Evolutionary conservation across 2,329 filamentous ascomycete genomes (phyloP).

Genomic region (Fusarium brevicatenulatum): DNA sequence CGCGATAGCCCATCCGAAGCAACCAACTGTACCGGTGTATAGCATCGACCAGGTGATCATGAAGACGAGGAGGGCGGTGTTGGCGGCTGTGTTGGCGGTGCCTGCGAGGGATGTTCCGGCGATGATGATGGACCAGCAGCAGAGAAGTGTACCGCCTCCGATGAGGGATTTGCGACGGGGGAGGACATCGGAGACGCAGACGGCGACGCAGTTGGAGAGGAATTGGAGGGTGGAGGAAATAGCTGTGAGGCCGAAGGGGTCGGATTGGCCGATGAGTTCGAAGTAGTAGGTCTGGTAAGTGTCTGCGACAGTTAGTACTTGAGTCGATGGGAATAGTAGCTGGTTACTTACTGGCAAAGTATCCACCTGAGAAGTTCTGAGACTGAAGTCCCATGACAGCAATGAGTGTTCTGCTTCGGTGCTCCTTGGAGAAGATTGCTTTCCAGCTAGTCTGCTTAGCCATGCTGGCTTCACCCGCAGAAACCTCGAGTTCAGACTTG

Average conservation of each 20-base stretch:
- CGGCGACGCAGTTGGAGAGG: conserved; percentile 42
- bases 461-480: conserved; percentile 36
- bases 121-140: conserved; percentile 44
- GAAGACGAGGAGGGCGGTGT: conserved; percentile 42
- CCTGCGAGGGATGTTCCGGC: conserved; percentile 39
- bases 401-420: conserved; percentile 40
- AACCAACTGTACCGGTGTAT: conserved; percentile 43
- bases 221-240: conserved; percentile 46
- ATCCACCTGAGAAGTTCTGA: conserved; percentile 47
- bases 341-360: conserved; percentile 43
- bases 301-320: conserved; percentile 22
- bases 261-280: conserved; percentile 45
- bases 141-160: conserved; percentile 41
- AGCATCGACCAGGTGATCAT: conserved; percentile 48
- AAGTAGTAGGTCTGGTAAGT: conserved; percentile 47
- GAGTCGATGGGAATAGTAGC: fast-evolving
- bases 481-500: conserved; percentile 42
- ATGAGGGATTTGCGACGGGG: conserved; percentile 42
- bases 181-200: conserved; percentile 40
- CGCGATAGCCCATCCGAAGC: conserved; percentile 45
- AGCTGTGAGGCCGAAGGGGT: conserved; percentile 44
- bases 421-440: conserved; percentile 46
- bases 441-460: conserved; percentile 45
- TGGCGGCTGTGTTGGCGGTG: conserved; percentile 36
- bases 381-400: conserved; percentile 43